phyloP scores from a whole-genome alignment of 176 grass and related monocot genomes.

The Zea mays region Zm-B73-REFERENCE-NAM-5.0 NC_050098.1:45172501-45173000 shows the following conservation, averaged over 20 bases:
- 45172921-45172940: conserved; percentile 96
- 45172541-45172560: conserved; percentile 98
- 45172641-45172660: conserved; percentile 64
- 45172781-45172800: conserved; percentile 97
- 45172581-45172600: conserved; percentile 11
- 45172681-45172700: conserved; percentile 98
- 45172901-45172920: conserved; percentile 99
- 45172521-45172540: conserved; percentile 97
- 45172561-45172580: background rate
- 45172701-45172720: conserved; percentile 94
- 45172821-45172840: conserved; percentile 95
- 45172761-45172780: conserved; percentile 99
- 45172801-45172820: conserved; percentile 85
- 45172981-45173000: conserved; percentile 57
- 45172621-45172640: conserved; percentile 7
- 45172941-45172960: conserved; percentile 96
- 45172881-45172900: conserved; percentile 99
- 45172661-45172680: conserved; percentile 98
- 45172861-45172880: conserved; percentile 95
- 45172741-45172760: conserved; percentile 94
- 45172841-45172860: conserved; percentile 99
- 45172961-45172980: conserved; percentile 94
- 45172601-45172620: background rate
- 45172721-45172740: conserved; percentile 92
- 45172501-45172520: conserved; percentile 82